Evolutionary conservation across 2,329 filamentous ascomycete genomes (phyloP).

Genomic region (Sarocladium oryzae): DNA sequence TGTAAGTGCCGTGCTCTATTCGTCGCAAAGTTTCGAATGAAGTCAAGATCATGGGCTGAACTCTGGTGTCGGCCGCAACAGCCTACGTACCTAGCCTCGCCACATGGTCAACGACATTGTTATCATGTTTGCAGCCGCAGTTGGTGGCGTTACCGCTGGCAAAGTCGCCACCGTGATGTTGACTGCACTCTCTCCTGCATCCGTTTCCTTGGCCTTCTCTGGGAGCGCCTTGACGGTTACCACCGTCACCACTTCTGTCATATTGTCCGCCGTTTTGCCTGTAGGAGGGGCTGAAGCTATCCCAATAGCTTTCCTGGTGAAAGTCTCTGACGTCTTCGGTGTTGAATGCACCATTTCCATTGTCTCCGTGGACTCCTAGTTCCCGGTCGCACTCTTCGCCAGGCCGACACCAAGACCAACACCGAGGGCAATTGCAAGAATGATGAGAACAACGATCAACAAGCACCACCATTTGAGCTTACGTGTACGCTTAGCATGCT

Average conservation of each 20-base stretch:
- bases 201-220: background rate
- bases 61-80: background rate
- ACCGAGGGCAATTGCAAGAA: conserved; percentile 47
- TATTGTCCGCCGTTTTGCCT: no score
- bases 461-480: conserved; percentile 81
- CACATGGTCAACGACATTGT: background rate
- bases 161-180: background rate
- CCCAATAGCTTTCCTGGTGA: background rate
- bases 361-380: conserved; percentile 10
- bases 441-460: conserved; percentile 51
- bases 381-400: conserved; percentile 14
- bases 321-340: background rate
- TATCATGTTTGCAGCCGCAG: background rate
- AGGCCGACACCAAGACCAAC: conserved; percentile 47
- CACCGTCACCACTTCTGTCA: background rate
- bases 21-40: background rate
- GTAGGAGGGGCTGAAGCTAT: background rate
- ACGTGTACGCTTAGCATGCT: conserved; percentile 58
- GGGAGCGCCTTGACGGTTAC: background rate
- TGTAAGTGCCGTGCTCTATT: background rate
- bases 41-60: no score
- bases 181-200: background rate
- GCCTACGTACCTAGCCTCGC: background rate
- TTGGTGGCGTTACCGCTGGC: background rate
- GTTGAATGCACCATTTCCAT: background rate